Evolutionary conservation across 2,329 filamentous ascomycete species (phyloP).

Genomic region (Lasiodiplodia citricola): DNA sequence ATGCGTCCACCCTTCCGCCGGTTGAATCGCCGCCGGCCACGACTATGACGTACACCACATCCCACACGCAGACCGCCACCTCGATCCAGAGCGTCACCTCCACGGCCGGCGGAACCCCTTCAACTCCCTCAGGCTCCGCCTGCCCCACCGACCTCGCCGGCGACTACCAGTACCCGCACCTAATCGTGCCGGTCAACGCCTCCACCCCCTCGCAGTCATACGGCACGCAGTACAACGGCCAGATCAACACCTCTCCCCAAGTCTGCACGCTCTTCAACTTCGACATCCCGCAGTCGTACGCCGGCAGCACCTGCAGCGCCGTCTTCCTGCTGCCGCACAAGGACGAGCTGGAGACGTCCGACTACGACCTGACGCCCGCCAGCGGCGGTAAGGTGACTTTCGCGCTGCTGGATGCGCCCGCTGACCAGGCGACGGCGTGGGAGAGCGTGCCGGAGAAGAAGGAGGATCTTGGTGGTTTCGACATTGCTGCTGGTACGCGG

Average conservation of each 20-base stretch:
- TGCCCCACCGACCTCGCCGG: conserved; percentile 38
- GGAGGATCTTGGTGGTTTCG: conserved; percentile 51
- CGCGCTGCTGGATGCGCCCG: conserved; percentile 53
- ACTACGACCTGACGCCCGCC: conserved; percentile 50
- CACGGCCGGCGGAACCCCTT: conserved; percentile 23
- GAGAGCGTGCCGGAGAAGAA: conserved; percentile 56
- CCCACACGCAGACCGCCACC: background rate
- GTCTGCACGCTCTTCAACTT: conserved; percentile 54
- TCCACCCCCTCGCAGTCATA: conserved; percentile 32
- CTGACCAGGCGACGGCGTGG: conserved; percentile 58
- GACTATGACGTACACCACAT: background rate
- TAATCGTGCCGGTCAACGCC: conserved; percentile 41
- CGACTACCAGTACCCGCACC: conserved; percentile 37
- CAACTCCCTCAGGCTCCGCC: background rate
- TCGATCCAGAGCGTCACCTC: background rate
- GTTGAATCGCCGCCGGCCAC: conserved; percentile 4
- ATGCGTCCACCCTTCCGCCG: background rate
- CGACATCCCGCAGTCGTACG: conserved; percentile 45
- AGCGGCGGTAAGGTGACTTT: conserved; percentile 62
- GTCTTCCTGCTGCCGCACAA: conserved; percentile 69
- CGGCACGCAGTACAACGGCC: conserved; percentile 34
- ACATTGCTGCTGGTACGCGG: conserved; percentile 59
- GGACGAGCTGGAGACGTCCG: conserved; percentile 63
- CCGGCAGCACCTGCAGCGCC: conserved; percentile 65
- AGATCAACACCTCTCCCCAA: conserved; percentile 37